Base-by-base conservation (phyloP, 2,329 filamentous ascomycete genomes). In the Lasiodiplodia citricola region DNA sequence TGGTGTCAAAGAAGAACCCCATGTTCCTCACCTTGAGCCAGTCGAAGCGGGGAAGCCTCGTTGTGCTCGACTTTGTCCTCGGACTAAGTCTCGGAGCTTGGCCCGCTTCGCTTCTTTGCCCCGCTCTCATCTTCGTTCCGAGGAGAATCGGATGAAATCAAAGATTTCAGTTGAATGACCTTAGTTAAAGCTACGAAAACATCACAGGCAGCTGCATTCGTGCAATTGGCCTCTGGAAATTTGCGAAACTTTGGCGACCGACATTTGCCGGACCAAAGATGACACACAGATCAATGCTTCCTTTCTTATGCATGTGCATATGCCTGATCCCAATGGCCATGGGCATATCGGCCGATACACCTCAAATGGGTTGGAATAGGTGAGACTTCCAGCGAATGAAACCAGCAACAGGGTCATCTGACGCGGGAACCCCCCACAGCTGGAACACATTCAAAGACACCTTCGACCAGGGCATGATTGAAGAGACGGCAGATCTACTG, bases 401-500 rank as follows among this genome's bases (percentile, higher is more conserved):
- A 18, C 7, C 21, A 60, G n/a, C 3, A 16, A 31, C 8, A 21
- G 3, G 18, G 2, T 11, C 1, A 16, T 25, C 56, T 62, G 14
- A 41, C 14, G 1, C 6, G 8, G 2, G 5, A 16, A 23, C 18
- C 14, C 5, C 3, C 23, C 8, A 28, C 5, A 62, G 57, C 25
- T 62, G 57, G 57, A 62, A 62, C 57, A 62, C 57, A 4, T 50
- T 62, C 57, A 62, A 62, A 11, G 23, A 18, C 6, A 14, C 35
- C 18, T 62, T 62, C 57, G 23, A 62, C 23, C 57, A 62, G 21
- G 14, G 18, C 38, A 62, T 41, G 13, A 62, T 62, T 8, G 57
- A 62, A n/a, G 14, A 82, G 7, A 85, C 83, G 0, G 84, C 84
- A 2, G 78, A 84, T 50, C 75, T 81, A 21, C 85, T 85, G 81